phyloP scores from a whole-genome alignment of 495 filamentous ascomycete genomes.

The Friedmanniomyces endolithicus region DNA sequence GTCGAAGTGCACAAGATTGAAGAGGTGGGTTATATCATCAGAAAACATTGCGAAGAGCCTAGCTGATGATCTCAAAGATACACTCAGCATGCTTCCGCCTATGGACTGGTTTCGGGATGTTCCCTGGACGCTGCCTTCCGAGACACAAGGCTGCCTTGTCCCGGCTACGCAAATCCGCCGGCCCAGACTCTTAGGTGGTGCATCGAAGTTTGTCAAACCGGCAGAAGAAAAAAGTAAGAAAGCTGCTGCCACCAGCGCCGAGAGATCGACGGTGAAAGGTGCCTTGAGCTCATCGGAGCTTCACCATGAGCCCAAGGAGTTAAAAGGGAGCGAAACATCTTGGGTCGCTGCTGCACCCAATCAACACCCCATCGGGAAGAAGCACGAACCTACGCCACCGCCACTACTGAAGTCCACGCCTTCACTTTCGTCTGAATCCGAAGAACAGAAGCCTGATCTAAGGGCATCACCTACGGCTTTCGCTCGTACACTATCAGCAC shows the following conservation, averaged over 20 bases:
- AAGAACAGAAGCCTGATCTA: conserved; percentile 13
- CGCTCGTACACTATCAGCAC: conserved; percentile 12
- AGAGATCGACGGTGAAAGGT: conserved; percentile 16
- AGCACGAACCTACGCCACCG: conserved; percentile 14
- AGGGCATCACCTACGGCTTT: conserved; percentile 20
- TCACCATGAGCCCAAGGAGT: conserved; percentile 14
- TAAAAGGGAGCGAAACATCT: conserved; percentile 13
- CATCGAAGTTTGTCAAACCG: conserved; percentile 73
- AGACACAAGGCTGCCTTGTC: conserved; percentile 55
- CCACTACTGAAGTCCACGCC: conserved; percentile 10
- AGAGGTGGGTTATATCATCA: conserved; percentile 9
- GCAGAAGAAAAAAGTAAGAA: conserved; percentile 68
- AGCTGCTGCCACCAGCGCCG: conserved; percentile 13
- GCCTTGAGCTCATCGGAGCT: conserved; percentile 25
- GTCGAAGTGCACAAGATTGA: not conserved
- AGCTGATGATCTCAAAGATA: not conserved
- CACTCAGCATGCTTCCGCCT: conserved; percentile 16
- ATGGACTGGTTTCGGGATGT: conserved; percentile 66
- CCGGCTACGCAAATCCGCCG: conserved; percentile 46
- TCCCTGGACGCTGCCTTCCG: conserved; percentile 68
- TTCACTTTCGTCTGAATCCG: not conserved
- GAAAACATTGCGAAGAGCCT: not conserved
- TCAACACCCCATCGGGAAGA: conserved; percentile 15
- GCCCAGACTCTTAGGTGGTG: conserved; percentile 62
- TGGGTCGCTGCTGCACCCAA: not conserved